Conservation (phyloP, 208 protist genomes). For the Leishmania guyanensis region DNA sequence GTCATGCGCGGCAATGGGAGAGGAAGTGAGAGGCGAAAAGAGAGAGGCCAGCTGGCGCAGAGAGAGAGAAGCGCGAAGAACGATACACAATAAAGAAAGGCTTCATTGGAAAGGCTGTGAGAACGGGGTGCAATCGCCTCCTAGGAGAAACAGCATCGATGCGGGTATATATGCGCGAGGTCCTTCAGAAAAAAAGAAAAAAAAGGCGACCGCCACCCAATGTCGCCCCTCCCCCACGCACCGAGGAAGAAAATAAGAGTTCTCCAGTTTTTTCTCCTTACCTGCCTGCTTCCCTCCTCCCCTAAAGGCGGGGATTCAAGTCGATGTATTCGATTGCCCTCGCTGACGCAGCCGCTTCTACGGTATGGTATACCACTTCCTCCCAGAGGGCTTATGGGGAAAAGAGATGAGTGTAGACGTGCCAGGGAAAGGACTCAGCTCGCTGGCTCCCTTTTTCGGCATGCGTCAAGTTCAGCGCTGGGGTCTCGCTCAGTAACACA, state of each 20-base stretch:
- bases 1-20: neutral
- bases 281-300: neutral
- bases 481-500: neutral
- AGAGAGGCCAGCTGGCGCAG: neutral
- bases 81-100: neutral
- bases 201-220: neutral
- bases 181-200: neutral
- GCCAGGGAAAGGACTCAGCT: neutral
- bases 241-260: too few relatives aligned
- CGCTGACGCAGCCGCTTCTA: neutral
- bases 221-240: neutral
- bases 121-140: neutral
- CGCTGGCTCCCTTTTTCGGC: neutral
- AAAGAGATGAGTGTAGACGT: neutral
- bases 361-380: neutral
- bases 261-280: too few relatives aligned
- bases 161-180: neutral
- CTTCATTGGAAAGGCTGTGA: too few relatives aligned
- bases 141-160: neutral
- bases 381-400: neutral
- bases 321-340: neutral
- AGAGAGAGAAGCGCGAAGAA: neutral
- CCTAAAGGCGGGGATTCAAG: neutral
- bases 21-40: constrained; percentile 2
- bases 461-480: neutral